Percentiles rank a stretch among this genome's conserved stretches.
Evolutionary conservation across 2,329 filamentous ascomycete species (phyloP).

Genomic region (Colletotrichum abscissum): DNA sequence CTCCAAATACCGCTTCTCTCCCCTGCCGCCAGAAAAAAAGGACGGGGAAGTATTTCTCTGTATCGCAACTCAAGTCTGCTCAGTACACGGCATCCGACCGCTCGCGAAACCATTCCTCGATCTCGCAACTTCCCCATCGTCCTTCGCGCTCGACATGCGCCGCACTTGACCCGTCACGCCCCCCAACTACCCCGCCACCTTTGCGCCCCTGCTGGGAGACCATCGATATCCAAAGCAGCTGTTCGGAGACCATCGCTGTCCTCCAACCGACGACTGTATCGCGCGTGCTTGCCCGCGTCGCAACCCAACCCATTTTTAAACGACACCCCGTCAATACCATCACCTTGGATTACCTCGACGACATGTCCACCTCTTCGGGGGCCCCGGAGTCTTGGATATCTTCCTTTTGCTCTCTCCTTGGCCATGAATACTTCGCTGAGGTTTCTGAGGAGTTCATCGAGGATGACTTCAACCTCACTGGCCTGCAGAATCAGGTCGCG

Average conservation of each 20-base stretch:
- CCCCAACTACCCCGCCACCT: conserved; percentile 31
- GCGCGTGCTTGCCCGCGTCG: conserved; percentile 19
- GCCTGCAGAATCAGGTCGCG: conserved; percentile 91
- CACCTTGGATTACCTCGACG: conserved; percentile 33
- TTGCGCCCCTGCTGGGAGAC: conserved; percentile 28
- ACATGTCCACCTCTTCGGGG: conserved; percentile 71
- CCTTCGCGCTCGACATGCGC: conserved; percentile 32
- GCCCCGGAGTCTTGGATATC: conserved; percentile 94
- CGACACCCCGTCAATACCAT: conserved; percentile 38
- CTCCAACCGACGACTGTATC: conserved; percentile 10
- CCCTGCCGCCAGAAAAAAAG: conserved; percentile 9
- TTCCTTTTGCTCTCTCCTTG: conserved; percentile 93
- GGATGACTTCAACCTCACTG: conserved; percentile 99
- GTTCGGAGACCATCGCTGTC: conserved; percentile 3
- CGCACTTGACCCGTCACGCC: conserved; percentile 28
- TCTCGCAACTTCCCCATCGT: neutral
- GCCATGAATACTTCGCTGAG: conserved; percentile 99
- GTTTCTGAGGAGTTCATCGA: conserved; percentile 99
- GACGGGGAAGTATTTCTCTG: neutral
- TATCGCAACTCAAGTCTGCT: conserved; percentile 3
- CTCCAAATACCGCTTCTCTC: conserved; percentile 25
- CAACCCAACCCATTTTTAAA: conserved; percentile 9
- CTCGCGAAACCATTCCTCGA: conserved; percentile 2
- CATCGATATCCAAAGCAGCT: conserved; percentile 9
- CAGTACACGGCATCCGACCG: conserved; percentile 1